Conservation (phyloP, 2,329 filamentous ascomycete genomes). For the Davidsoniella virescens region DNA sequence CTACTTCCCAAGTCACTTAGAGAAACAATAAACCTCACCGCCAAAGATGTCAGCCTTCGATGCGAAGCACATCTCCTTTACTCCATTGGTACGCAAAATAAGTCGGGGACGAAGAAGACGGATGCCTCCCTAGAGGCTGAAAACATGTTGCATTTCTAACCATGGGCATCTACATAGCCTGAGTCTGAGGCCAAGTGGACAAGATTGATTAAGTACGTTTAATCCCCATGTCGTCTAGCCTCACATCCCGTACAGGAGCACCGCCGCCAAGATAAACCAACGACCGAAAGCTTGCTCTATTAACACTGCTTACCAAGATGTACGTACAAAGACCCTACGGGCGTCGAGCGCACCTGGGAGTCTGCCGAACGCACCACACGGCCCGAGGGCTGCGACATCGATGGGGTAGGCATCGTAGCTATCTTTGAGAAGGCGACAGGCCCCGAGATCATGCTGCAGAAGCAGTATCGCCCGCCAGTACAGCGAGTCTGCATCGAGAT, state of each 20-base stretch:
- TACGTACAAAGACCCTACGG: constrained; percentile 47
- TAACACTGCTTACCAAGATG: constrained; percentile 26
- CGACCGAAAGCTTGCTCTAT: not conserved
- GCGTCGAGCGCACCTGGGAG: constrained; percentile 49
- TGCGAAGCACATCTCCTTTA: constrained; percentile 12
- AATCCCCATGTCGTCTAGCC: not conserved
- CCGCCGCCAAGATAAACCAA: not conserved
- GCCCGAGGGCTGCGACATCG: constrained; percentile 43
- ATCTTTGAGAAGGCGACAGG: constrained; percentile 40
- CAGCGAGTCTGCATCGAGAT: constrained; percentile 45
- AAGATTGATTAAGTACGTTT: constrained; percentile 37
- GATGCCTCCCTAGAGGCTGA: too few species aligned
- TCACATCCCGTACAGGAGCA: not conserved
- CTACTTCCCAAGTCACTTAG: too few species aligned
- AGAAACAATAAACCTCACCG: too few species aligned
- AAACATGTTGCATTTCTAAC: not conserved
- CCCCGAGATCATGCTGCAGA: constrained; percentile 45
- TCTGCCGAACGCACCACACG: constrained; percentile 55
- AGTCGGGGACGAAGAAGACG: not conserved
- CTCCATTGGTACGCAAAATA: constrained; percentile 11
- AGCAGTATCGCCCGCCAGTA: constrained; percentile 49
- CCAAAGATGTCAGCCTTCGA: constrained; percentile 12
- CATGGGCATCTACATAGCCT: constrained; percentile 20
- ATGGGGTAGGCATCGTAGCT: constrained; percentile 58
- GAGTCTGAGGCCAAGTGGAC: constrained; percentile 42